phyloP scores from a whole-genome alignment of 352 stramenopile species.

The Globisporangium recalcitrans region DNA sequence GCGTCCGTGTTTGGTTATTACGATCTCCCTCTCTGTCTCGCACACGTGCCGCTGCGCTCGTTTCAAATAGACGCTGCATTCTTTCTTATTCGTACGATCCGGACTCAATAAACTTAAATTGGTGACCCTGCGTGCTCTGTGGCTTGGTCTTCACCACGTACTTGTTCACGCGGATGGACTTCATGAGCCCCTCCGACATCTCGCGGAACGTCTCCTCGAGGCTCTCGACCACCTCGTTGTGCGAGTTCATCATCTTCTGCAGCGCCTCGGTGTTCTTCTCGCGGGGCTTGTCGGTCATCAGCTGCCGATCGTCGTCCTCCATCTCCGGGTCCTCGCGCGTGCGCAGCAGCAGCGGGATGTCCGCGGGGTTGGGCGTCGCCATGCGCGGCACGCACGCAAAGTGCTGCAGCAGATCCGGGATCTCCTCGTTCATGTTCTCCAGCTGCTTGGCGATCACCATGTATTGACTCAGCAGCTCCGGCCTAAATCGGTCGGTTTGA shows the following conservation, averaged over 20 bases:
- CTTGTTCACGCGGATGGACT: slow-evolving; percentile 81
- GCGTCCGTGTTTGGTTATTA: not conserved
- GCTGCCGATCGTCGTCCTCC: slow-evolving; percentile 72
- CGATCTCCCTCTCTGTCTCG: not conserved
- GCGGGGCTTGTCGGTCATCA: slow-evolving; percentile 61
- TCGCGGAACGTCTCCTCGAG: slow-evolving; percentile 81
- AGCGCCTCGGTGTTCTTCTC: slow-evolving; percentile 65
- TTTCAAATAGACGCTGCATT: not conserved
- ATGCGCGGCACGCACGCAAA: slow-evolving; percentile 81
- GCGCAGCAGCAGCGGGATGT: slow-evolving; percentile 73
- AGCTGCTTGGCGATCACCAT: slow-evolving; percentile 86
- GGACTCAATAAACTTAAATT: slow-evolving; percentile 87
- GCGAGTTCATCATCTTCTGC: slow-evolving; percentile 51
- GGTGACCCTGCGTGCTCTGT: slow-evolving; percentile 64
- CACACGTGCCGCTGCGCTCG: not conserved
- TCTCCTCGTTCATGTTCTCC: slow-evolving; percentile 87
- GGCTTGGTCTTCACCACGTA: slow-evolving; percentile 80
- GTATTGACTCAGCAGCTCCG: slow-evolving; percentile 78
- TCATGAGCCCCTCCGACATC: slow-evolving; percentile 80
- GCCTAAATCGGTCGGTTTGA: slow-evolving; percentile 27
- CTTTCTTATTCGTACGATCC: slow-evolving; percentile 47
- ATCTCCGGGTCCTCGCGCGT: slow-evolving; percentile 85
- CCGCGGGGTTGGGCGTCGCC: slow-evolving; percentile 68
- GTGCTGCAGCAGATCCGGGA: slow-evolving; percentile 79
- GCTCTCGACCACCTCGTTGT: slow-evolving; percentile 75